phyloP scores from a whole-genome alignment of 257 asterid species.

The Jaltomata sinuosa region DNA sequence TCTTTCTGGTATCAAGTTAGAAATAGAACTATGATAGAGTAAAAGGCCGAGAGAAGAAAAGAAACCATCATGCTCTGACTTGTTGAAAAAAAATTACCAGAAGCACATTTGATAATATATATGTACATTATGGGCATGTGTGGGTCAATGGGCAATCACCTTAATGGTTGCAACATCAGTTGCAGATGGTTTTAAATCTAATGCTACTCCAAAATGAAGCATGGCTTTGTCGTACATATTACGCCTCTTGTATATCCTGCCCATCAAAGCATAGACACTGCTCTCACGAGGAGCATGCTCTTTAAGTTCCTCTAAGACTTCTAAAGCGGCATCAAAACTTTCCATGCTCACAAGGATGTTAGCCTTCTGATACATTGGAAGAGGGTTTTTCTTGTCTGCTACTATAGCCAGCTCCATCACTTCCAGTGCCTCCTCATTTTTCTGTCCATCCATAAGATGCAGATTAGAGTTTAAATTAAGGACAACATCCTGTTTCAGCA shows the following conservation, averaged over 20 bases:
- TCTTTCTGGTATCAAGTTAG: background rate
- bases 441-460: slow-evolving; percentile 32
- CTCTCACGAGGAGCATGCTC: slow-evolving; percentile 88
- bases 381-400: slow-evolving; percentile 95
- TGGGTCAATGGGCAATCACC: slow-evolving; percentile 29
- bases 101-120: background rate
- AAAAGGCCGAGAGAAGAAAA: background rate
- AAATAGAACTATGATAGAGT: background rate
- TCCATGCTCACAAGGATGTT: slow-evolving; percentile 85
- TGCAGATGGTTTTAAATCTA: slow-evolving; percentile 95
- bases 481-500: background rate
- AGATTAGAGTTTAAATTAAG: background rate
- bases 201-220: slow-evolving; percentile 90
- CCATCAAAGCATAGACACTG: slow-evolving; percentile 94
- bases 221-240: slow-evolving; percentile 73
- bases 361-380: slow-evolving; percentile 94
- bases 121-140: background rate
- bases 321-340: slow-evolving; percentile 68
- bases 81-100: background rate
- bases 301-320: slow-evolving; percentile 91
- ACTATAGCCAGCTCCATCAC: slow-evolving; percentile 81
- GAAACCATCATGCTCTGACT: background rate
- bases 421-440: slow-evolving; percentile 67
- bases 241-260: slow-evolving; percentile 69
- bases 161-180: slow-evolving; percentile 91